Evolutionary conservation across 2,329 filamentous ascomycete genomes (phyloP), one percentile per base, ranked within the genome.

Genomic region (Fusarium albidum): DNA sequence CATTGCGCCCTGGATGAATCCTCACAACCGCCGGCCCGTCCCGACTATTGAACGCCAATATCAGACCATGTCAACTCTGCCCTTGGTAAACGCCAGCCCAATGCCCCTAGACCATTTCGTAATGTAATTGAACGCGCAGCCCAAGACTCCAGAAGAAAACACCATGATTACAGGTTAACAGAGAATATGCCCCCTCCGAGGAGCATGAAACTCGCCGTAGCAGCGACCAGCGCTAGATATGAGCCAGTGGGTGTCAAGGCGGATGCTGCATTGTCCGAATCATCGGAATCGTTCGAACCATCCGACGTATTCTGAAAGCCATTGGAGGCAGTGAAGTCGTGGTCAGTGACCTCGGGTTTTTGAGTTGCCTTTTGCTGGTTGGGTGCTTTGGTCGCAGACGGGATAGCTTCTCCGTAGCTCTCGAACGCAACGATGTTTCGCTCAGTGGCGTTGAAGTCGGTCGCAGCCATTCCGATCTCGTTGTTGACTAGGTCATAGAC

Each of bases 401-500:
- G 82, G 27, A 84, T 83, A 3, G 67, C 57, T 1, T 80, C 81
- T 18, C 79, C 76, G 9, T 74, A 69, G 67, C 77, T 82, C 14
- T 75, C 57, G 59, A 84, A 84, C 3, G 80, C 66, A 2, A 82
- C 74, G 26, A 84, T 70, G 49, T 82, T 79, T 33, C 75, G 77
- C 8, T 69, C 61, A 2, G 80, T 82, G 2, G 80, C 73, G 66
- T 83, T 84, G 69, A 85, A 84, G 53, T 82, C 74, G 10, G 83
- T 84, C 13, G 75, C 72, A 5, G 82, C 83, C 15, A 86, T 69
- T 14, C 68, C 82, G 49, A 86, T 74, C 63, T 85, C 73, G 65
- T 84, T 81, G 68, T 85, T 85, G 43, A 79, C 75, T 15, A 85
- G 71, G 57, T 86, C 83, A 57, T 84, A 86, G 8, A 85, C 82